phyloP scores from a whole-genome alignment of 352 stramenopile genomes.

The Phytophthora quininea region DNA sequence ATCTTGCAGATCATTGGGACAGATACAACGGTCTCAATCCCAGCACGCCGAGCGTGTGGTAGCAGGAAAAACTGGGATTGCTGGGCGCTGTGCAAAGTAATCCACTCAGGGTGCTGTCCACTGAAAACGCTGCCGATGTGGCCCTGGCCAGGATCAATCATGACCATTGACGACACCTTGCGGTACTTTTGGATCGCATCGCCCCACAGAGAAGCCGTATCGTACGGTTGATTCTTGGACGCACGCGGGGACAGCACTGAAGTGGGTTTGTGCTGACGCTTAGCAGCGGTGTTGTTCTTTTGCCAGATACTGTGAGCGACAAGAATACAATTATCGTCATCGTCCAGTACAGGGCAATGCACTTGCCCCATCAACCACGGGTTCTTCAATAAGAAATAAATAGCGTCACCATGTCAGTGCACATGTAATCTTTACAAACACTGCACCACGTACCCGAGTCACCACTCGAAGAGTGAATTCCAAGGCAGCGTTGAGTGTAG shows the following conservation, averaged over 20 bases:
- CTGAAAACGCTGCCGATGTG: constrained; percentile 79
- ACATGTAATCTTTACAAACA: no score
- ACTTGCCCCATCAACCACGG: constrained; percentile 80
- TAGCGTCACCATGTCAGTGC: no score
- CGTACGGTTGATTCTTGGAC: constrained; percentile 25
- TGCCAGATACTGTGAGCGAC: constrained; percentile 79
- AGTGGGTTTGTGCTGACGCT: constrained; percentile 11
- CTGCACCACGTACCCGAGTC: constrained; percentile 44
- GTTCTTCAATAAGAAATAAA: constrained; percentile 31
- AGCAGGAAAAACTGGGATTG: constrained; percentile 82
- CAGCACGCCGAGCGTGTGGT: constrained; percentile 66
- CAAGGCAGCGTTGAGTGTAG: constrained; percentile 61
- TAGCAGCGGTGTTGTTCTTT: constrained; percentile 32
- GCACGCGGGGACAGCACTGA: constrained; percentile 26
- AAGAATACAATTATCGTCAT: constrained; percentile 64
- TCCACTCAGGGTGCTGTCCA: constrained; percentile 72
- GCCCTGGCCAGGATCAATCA: constrained; percentile 80
- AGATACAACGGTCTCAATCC: constrained; percentile 70
- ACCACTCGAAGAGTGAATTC: constrained; percentile 72
- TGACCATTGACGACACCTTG: constrained; percentile 70
- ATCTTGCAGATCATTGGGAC: constrained; percentile 87
- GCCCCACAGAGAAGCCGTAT: constrained; percentile 38
- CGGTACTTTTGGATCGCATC: constrained; percentile 78
- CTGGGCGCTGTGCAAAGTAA: constrained; percentile 49
- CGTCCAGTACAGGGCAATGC: constrained; percentile 68